These are phyloP conservation scores for Globisporangium parvum DNA, from an alignment of 352 stramenopile genomes.

Conservation along the genomic window DNA sequence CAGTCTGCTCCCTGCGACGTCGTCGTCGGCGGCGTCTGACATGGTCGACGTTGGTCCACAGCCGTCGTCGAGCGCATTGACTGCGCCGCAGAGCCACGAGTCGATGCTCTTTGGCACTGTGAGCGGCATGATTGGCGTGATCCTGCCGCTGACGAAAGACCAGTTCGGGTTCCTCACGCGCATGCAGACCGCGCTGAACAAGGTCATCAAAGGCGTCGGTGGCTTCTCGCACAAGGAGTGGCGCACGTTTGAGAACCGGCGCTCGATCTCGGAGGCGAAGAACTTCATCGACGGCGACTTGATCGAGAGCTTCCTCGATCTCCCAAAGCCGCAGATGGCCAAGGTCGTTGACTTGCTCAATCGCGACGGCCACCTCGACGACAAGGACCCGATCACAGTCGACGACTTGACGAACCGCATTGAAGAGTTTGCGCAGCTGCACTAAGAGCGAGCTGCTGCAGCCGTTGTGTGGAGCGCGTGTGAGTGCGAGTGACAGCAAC, in stretches of 20 bases:
- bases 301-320: conserved; percentile 93
- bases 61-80: background rate
- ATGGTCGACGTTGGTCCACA: conserved; percentile 48
- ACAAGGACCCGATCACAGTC: conserved; percentile 46
- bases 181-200: conserved; percentile 87
- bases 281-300: conserved; percentile 97
- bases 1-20: background rate
- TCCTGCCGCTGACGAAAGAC: conserved; percentile 88
- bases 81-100: conserved; percentile 12
- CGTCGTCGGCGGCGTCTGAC: conserved; percentile 16
- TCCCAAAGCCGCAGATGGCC: conserved; percentile 86
- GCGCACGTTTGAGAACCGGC: conserved; percentile 89
- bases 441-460: conserved; percentile 25
- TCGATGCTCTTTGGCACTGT: conserved; percentile 94
- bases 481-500: no score
- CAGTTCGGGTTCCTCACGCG: conserved; percentile 90
- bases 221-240: conserved; percentile 92
- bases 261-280: conserved; percentile 69
- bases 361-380: conserved; percentile 71
- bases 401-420: conserved; percentile 64
- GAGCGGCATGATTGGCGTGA: conserved; percentile 93
- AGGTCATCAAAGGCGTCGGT: conserved; percentile 88
- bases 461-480: no score
- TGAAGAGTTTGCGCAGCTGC: conserved; percentile 72
- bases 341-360: conserved; percentile 92